Base-by-base conservation (phyloP, 202 grass and related monocot species). In the Panicum virgatum region DNA sequence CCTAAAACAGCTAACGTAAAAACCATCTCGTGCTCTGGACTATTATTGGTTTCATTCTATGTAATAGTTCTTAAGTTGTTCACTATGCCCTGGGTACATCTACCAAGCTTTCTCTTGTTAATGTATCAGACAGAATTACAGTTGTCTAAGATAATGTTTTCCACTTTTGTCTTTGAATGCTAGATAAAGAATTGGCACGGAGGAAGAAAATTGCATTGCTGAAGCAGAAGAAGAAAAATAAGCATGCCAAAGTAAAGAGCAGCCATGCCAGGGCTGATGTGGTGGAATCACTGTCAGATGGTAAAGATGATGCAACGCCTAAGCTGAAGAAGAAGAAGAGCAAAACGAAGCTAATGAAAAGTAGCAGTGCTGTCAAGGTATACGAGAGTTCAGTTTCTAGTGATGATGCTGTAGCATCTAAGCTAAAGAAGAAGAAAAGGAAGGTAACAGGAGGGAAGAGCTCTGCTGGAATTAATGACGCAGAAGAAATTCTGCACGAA, bases 341-440 rank as follows among this genome's bases (percentile, higher is more conserved):
- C 12, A 87, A 86, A 79, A 73, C 38, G 32, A 72, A 83, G 26
- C 26, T 68, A 64, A 61, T 56, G 29, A 43, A 78, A 74, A 72
- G 39, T 36, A 70, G 26, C 22, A 80, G 76, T 72, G 58, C 65
- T 58, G n/a, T 75, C 16, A 19, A 63, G 30, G 61, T 43, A 30
- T 37, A 75, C 19, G 67, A 46, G 70, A 82, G 34, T 79, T 19
- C 30, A 32, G 43, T 63, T 73, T 43, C 73, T 36, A 73, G 23
- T 79, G 85, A 62, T 23, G 61, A 83, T 44, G 23, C 45, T 9
- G 83, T 65, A 77, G 57, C 39, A 40, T 39, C 42, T 65, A 85
- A 89, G 47, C 32, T 85, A 75, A 79, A 72, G 73, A 87, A 80
- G 46, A 93, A 87, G 80, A 92, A 90, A 60, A 92, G 70, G 79